phyloP scores from a whole-genome alignment of 768 basidiomycete species.

The Boletales sp. region DNA sequence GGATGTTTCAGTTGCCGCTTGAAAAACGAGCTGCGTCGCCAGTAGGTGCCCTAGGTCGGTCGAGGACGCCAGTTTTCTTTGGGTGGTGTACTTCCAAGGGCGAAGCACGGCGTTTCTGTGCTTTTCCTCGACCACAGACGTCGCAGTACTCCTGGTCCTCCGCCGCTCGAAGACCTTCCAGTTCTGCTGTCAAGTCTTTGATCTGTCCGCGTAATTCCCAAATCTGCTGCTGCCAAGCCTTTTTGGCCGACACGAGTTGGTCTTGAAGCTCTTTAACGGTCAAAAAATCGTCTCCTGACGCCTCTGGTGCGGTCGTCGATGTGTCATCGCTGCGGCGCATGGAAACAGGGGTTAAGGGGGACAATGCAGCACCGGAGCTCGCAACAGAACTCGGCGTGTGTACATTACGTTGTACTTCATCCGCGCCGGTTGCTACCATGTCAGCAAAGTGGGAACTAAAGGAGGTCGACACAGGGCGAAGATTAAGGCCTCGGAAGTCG shows the following conservation, averaged over 20 bases:
- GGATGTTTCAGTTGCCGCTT: conserved; percentile 32
- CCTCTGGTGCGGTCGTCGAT: conserved; percentile 18
- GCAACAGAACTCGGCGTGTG: conserved; percentile 49
- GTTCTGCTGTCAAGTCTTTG: conserved; percentile 64
- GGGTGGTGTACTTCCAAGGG: conserved; percentile 16
- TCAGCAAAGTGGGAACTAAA: conserved; percentile 69
- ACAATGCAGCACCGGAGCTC: conserved; percentile 39
- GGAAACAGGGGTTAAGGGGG: conserved; percentile 46
- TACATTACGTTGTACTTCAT: conserved; percentile 37
- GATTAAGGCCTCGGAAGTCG: conserved; percentile 62
- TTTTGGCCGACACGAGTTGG: conserved; percentile 53
- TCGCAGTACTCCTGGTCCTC: conserved; percentile 50
- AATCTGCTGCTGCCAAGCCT: conserved; percentile 68
- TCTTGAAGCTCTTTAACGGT: conserved; percentile 57
- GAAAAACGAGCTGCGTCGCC: conserved; percentile 63
- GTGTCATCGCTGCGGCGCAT: conserved; percentile 33
- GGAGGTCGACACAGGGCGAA: conserved; percentile 72
- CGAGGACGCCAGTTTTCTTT: conserved; percentile 42
- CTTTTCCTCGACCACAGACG: conserved; percentile 54
- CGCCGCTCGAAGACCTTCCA: conserved; percentile 50
- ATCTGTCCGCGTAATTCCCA: conserved; percentile 76
- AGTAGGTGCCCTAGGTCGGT: conserved; percentile 67
- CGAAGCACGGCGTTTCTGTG: conserved; percentile 6
- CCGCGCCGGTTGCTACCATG: conserved; percentile 29
- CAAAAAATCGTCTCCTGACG: conserved; percentile 40